These are phyloP conservation scores for Spirogloea muscicola DNA, from an alignment of 139 green algal genomes.

Conservation along the genomic window DNA sequence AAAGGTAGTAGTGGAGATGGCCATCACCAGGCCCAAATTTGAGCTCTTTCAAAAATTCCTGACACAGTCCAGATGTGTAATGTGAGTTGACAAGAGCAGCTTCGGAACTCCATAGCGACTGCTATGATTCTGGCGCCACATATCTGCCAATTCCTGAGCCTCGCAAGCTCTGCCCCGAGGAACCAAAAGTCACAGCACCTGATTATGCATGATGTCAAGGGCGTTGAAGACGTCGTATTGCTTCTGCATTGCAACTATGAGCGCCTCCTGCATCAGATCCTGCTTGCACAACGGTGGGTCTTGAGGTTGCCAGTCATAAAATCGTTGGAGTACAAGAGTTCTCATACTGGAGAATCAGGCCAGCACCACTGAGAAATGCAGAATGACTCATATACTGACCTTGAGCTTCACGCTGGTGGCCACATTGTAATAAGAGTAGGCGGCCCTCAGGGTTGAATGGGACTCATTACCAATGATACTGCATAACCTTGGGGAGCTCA, in stretches of 20 bases:
- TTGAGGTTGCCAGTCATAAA: neutral
- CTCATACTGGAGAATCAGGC: neutral
- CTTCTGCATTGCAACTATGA: slow-evolving; percentile 67
- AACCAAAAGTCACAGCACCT: neutral
- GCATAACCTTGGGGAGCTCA: no score
- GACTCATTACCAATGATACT: slow-evolving; percentile 78
- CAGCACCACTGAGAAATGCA: neutral
- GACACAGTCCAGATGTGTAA: neutral
- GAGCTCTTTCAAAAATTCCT: slow-evolving; percentile 73
- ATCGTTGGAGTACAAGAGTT: neutral
- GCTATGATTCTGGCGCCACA: neutral
- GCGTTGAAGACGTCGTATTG: slow-evolving; percentile 98
- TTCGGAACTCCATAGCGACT: neutral
- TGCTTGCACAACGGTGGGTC: neutral
- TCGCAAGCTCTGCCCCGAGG: neutral
- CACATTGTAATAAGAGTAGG: slow-evolving; percentile 95
- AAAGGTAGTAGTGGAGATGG: slow-evolving; percentile 95
- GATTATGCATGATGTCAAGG: slow-evolving; percentile 85
- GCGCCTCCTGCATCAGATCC: slow-evolving; percentile 74
- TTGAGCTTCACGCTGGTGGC: slow-evolving; percentile 45
- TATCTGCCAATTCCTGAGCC: no score
- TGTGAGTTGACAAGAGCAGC: neutral
- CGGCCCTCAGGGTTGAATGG: slow-evolving; percentile 79
- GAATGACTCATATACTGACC: neutral
- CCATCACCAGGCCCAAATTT: slow-evolving; percentile 99